Evolutionary conservation across 345 rosid species (phyloP).

Genomic region (Sonneratia alba): DNA sequence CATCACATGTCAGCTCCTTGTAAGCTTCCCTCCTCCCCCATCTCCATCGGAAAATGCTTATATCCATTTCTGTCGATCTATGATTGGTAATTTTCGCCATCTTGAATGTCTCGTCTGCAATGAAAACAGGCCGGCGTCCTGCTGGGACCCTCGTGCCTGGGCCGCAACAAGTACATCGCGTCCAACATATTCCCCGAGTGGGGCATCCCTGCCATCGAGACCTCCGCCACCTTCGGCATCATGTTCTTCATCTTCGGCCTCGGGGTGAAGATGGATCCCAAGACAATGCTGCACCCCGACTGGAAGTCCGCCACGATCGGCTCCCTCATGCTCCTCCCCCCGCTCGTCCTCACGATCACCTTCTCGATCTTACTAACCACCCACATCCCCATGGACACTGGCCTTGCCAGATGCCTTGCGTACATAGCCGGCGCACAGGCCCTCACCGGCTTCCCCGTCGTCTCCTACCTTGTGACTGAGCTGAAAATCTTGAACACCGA

Average conservation of each 20-base stretch:
- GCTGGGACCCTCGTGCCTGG: slow-evolving; percentile 26
- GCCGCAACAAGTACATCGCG: slow-evolving; percentile 1
- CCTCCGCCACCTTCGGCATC: slow-evolving; percentile 12
- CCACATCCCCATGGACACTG: not conserved
- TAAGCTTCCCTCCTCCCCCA: slow-evolving; percentile 8
- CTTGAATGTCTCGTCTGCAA: not conserved
- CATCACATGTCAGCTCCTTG: slow-evolving; percentile 18
- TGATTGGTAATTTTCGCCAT: not conserved
- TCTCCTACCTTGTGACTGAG: slow-evolving; percentile 25
- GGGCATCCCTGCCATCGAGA: slow-evolving; percentile 10
- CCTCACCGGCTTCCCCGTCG: slow-evolving; percentile 23
- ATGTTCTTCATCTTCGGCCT: slow-evolving; percentile 20
- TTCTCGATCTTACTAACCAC: not conserved
- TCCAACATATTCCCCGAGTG: slow-evolving; percentile 12
- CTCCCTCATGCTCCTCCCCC: slow-evolving; percentile 10
- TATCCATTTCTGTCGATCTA: not conserved
- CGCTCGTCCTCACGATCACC: not conserved
- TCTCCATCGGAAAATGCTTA: not conserved
- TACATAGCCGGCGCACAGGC: slow-evolving; percentile 14
- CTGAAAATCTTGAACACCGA: slow-evolving; percentile 29
- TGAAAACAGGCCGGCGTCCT: slow-evolving; percentile 25
- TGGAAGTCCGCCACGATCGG: slow-evolving; percentile 15
- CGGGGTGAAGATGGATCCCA: slow-evolving; percentile 25
- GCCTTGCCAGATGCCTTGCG: not conserved
- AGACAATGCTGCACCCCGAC: slow-evolving; percentile 15